Evolutionary conservation across 2,329 filamentous ascomycete genomes (phyloP), one percentile per base, ranked within the genome.

Genomic region (Xylariaceae sp.): DNA sequence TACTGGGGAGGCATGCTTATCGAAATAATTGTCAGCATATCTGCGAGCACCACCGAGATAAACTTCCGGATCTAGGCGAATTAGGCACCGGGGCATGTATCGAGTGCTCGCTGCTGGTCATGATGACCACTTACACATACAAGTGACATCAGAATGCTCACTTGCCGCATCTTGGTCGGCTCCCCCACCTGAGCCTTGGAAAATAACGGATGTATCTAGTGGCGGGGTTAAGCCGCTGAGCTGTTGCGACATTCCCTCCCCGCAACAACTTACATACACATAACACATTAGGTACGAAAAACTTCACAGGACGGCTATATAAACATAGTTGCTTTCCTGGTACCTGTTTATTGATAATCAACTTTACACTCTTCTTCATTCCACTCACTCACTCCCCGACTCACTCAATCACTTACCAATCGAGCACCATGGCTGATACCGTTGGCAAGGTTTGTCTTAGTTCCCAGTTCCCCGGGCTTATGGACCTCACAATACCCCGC

Each of bases 401-500:
- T 45, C 41, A 40, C 46, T 52, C 47, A 52, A n/a, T 47, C 20
- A 46, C 52, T 43, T 44, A n/a, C 37, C 44, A 48, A 52, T 37
- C 26, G 42, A 26, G 63, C 55, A 73, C 57, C 61, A 81, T 81
- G 79, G 76, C 78, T 68, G 77, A 77, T 60, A 83, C 80, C 48
- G 77, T 71, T 65, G 80, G 80, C 71, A 80, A 82, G 78, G 80
- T 82, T 68, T 57, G 74, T 70, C n/a, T n/a, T n/a, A n/a, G n/a
- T n/a, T n/a, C n/a, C n/a, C n/a, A n/a, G 46, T 26, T 26, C 9
- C 23, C 23, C 23, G 23, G 23, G 23, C 23, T 26, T 4, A 4
- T 9, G 23, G 23, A 44, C 43, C 54, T 52, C 44, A 44, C 23
- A 18, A 46, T 57, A 56, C 58, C 55, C 54, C 55, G 56, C 56